A percentile compares a stretch with the other conserved stretches of the same genome.
Conservation (phyloP, 345 rosid genomes). For the Corchorus olitorius region DNA sequence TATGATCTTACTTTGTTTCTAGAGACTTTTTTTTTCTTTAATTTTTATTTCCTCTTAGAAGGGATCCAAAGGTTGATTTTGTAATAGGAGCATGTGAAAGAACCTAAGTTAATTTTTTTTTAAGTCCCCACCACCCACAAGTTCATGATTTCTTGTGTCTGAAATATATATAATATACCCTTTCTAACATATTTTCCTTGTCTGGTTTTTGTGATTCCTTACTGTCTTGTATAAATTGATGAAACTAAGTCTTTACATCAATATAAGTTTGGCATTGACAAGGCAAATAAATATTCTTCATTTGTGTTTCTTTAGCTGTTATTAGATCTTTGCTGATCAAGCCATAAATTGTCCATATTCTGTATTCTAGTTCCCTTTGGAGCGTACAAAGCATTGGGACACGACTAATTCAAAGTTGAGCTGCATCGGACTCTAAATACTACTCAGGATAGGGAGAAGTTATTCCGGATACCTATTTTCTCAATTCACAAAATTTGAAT, state of each 20-base stretch:
- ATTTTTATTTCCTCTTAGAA: neutral
- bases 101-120: neutral
- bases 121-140: conserved; percentile 16
- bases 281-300: neutral
- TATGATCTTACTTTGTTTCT: neutral
- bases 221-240: neutral
- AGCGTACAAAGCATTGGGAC: too few species aligned
- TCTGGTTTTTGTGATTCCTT: neutral
- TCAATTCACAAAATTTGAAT: too few species aligned
- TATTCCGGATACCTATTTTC: too few species aligned
- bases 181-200: neutral
- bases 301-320: neutral
- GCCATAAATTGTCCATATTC: too few species aligned
- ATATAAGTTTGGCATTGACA: neutral
- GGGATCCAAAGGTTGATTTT: conserved; percentile 22
- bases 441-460: too few species aligned
- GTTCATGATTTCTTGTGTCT: conserved; percentile 1
- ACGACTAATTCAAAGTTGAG: too few species aligned
- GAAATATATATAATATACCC: too few species aligned
- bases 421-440: too few species aligned
- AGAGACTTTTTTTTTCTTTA: neutral
- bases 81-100: neutral
- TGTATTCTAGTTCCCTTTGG: too few species aligned
- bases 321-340: neutral
- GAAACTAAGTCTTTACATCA: neutral